Base-by-base conservation (phyloP, 1,139 yeast genomes). In the Pichia sp. region DNA sequence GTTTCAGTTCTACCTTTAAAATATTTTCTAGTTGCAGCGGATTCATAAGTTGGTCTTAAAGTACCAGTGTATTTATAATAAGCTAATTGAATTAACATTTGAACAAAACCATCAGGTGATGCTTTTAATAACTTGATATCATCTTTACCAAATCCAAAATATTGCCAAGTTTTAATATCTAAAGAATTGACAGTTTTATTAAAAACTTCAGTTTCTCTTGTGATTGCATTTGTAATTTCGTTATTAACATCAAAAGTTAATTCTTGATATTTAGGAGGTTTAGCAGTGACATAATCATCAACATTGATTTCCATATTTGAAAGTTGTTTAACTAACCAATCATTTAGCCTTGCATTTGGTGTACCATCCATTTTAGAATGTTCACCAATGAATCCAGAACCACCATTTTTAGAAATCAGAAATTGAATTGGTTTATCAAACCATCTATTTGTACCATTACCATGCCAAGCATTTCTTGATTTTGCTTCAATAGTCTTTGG, bases 331-430 rank as follows among this genome's bases (percentile, higher is more conserved):
- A 83, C 76, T 48, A 91, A 77, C 65, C 77, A 83, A 71, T 89
- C 91, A 71, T 91, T 91, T 72, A 93, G 73, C 63, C 91, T 84
- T 63, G 88, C 83, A 41, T 96, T 93, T 64, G 97, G 96, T 25
- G 97, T 89, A 58, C 98, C 99, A 70, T 93, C 99, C 98, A 93
- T 93, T 76, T 81, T 87, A 36, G 97, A 89, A 73, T 93, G 99
- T 73, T 93, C 99, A 57, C 96, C 98, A 67, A 90, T 73, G 74
- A 90, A 91, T 1, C 97, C 98, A 25, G 96, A 87, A 60, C 83
- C 77, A 57, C 96, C 96, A 68, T 89, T 90, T 59, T 83, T 84
- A 58, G 87, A 74, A 53, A 93, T 81, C 60, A 90, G 80, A 67
- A 88, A 85, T 73, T 93, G 95, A 59, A 87, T 73, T 8, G 97